A percentile compares a stretch with the other conserved stretches of the same genome.
These are phyloP conservation scores for Dovyalis caffra DNA, from an alignment of 345 rosid genomes.

Conservation along the genomic window DNA sequence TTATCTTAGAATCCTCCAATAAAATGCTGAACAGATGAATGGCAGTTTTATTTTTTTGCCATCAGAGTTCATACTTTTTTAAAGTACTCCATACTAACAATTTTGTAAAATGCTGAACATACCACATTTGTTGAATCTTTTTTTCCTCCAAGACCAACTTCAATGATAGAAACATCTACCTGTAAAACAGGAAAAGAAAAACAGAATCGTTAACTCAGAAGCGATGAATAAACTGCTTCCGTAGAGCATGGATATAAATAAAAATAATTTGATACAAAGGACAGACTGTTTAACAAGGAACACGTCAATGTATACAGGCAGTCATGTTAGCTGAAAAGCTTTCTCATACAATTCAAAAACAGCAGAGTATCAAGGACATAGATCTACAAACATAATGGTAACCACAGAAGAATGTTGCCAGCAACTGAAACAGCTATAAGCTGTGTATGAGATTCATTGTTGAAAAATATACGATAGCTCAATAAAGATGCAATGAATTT, in stretches of 20 bases:
- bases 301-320: neutral
- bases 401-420: neutral
- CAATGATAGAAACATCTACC: conserved; percentile 90
- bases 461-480: neutral
- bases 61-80: neutral
- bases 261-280: neutral
- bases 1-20: neutral
- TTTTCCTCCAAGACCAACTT: conserved; percentile 84
- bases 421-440: neutral
- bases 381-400: neutral
- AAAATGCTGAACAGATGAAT: neutral
- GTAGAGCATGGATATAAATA: neutral
- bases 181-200: conserved; percentile 15
- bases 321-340: neutral
- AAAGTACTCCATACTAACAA: neutral
- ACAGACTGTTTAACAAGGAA: neutral
- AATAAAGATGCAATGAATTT: neutral
- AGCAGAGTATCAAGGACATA: neutral
- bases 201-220: neutral
- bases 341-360: conserved; percentile 2
- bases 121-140: conserved; percentile 87
- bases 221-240: neutral
- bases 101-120: no score
- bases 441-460: neutral
- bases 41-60: neutral